A percentile compares a stretch with the other conserved stretches of the same genome.
Evolutionary conservation across 257 asterid genomes (phyloP).

Genomic region (Solanum bukasovii): DNA sequence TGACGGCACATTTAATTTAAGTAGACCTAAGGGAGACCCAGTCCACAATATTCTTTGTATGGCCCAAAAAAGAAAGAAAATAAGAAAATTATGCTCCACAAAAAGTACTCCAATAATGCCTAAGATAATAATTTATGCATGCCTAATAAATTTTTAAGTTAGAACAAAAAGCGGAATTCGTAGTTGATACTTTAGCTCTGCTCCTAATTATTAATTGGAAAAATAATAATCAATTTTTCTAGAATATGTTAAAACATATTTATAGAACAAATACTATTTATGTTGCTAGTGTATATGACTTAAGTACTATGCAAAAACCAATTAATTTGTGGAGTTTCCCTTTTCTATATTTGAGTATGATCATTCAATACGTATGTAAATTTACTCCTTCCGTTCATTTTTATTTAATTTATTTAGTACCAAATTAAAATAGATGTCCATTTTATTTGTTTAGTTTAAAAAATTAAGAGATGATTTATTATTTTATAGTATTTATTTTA

Average conservation of each 20-base stretch:
- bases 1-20: neutral
- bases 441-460: neutral
- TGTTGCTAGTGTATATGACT: neutral
- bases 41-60: neutral
- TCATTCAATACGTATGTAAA: neutral
- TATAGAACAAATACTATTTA: neutral
- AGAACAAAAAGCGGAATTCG: too few species aligned
- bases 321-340: neutral
- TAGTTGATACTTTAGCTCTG: neutral
- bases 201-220: neutral
- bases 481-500: neutral
- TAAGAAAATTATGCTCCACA: neutral
- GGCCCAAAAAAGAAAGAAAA: neutral
- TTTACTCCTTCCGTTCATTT: neutral
- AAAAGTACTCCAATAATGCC: neutral
- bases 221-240: neutral
- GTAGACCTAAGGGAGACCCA: neutral
- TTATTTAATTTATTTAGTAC: neutral
- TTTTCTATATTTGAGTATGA: neutral
- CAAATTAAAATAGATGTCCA: neutral
- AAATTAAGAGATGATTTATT: neutral
- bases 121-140: neutral
- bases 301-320: neutral
- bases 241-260: neutral
- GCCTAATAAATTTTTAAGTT: neutral